A percentile compares a stretch with the other conserved stretches of the same genome.
Conservation (phyloP, 108 stramenopile species). For the Cyclotella baltica region DNA sequence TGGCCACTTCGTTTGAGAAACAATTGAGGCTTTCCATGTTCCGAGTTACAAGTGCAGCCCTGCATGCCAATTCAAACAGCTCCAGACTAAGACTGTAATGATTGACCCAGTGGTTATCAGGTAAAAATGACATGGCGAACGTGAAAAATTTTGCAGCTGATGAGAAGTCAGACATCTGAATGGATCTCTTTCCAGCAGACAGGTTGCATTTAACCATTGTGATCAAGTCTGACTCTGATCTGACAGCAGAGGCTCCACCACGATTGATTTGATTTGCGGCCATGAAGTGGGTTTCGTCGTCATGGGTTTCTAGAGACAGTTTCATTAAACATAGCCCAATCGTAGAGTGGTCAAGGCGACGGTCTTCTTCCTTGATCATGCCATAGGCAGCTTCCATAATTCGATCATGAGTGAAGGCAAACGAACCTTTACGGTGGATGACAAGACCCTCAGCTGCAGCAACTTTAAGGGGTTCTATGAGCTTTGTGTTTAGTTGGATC, state of each 20-base stretch:
- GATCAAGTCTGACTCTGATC: background rate
- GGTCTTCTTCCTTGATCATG: slow-evolving; percentile 13
- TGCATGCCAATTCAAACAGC: slow-evolving; percentile 21
- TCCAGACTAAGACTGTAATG: slow-evolving; percentile 35
- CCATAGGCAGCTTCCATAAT: slow-evolving; percentile 37
- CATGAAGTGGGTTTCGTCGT: slow-evolving; percentile 7
- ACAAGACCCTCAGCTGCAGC: slow-evolving; percentile 30
- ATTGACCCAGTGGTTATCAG: slow-evolving; percentile 26
- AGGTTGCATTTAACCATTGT: slow-evolving; percentile 10
- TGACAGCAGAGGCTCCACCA: slow-evolving; percentile 11
- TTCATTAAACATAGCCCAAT: slow-evolving; percentile 11
- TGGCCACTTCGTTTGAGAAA: slow-evolving; percentile 4
- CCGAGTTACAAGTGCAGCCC: slow-evolving; percentile 11
- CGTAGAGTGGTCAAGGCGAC: background rate
- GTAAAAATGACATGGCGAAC: slow-evolving; percentile 20
- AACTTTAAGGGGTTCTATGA: slow-evolving; percentile 1
- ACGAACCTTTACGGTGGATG: slow-evolving; percentile 3
- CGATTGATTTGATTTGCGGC: slow-evolving; percentile 29
- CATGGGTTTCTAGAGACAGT: background rate
- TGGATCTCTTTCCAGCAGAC: slow-evolving; percentile 29
- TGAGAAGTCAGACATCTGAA: slow-evolving; percentile 25
- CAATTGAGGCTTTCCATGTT: background rate
- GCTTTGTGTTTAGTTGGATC: background rate
- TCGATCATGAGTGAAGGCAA: slow-evolving; percentile 25
- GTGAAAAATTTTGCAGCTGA: slow-evolving; percentile 13